A percentile compares a stretch with the other conserved stretches of the same genome.
Evolutionary conservation across 108 stramenopile genomes (phyloP).

Genomic region (Mediolabrus comicus): DNA sequence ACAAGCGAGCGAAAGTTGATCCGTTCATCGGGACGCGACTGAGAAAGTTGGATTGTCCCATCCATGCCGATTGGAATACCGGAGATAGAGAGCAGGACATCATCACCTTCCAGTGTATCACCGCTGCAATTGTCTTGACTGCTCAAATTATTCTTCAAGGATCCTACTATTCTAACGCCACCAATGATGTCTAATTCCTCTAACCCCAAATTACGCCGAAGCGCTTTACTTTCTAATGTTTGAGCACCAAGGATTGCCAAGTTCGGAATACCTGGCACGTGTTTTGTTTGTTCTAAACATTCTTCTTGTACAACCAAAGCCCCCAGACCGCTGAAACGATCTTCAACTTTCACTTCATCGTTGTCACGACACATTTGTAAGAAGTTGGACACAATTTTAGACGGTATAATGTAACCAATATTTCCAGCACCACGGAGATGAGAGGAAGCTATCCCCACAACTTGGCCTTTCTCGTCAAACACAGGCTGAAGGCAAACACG

Average conservation of each 20-base stretch:
- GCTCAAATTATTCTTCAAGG: not conserved
- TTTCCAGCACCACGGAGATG: slow-evolving; percentile 48
- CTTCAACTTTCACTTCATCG: slow-evolving; percentile 20
- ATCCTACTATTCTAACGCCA: slow-evolving; percentile 39
- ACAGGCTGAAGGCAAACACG: slow-evolving; percentile 40
- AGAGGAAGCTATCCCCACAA: slow-evolving; percentile 67
- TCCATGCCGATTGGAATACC: slow-evolving; percentile 34
- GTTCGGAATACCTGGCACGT: slow-evolving; percentile 43
- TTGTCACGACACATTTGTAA: slow-evolving; percentile 40
- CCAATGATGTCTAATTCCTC: slow-evolving; percentile 26
- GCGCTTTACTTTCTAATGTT: slow-evolving; percentile 43
- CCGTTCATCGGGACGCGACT: slow-evolving; percentile 44
- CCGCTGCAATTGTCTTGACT: not conserved
- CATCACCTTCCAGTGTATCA: slow-evolving; percentile 26
- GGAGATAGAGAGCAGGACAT: slow-evolving; percentile 42
- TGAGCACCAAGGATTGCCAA: slow-evolving; percentile 32
- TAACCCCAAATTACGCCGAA: slow-evolving; percentile 37
- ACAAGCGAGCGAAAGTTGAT: slow-evolving; percentile 38
- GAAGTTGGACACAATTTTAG: slow-evolving; percentile 51
- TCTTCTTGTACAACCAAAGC: slow-evolving; percentile 19
- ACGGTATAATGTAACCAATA: slow-evolving; percentile 70
- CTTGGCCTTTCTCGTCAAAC: slow-evolving; percentile 56
- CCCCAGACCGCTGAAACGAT: slow-evolving; percentile 27
- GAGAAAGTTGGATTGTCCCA: slow-evolving; percentile 44
- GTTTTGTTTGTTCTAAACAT: slow-evolving; percentile 4